Evolutionary conservation across 345 rosid genomes (phyloP), one percentile per base, ranked within the genome.

Genomic region (Hibiscus mutabilis): DNA sequence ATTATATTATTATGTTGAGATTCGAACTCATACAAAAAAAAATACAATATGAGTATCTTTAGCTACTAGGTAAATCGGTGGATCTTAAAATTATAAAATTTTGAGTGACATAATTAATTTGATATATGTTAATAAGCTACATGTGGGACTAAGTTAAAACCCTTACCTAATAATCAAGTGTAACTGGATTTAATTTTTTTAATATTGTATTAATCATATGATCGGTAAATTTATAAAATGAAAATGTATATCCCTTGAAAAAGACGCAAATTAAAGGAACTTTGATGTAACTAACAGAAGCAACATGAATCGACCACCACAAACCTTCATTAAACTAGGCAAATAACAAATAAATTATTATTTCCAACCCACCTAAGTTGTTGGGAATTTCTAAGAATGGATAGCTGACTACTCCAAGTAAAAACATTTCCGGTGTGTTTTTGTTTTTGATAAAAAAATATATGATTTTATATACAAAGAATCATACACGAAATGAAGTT

Each of bases 301-400:
- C 75, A 83, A 82, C 81, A 78, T 84, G 84, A 79, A 70, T 77
- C 91, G 97, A 84, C 90, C 91, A 84, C 90, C 91, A 85, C 96
- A 68, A 57, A 69, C 73, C 70, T 64, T 80, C 74, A 79, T 65
- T 66, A 75, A 80, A 83, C 87, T 76, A 83, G 69, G 68, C 73
- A 84, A 44, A 74, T 71, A 21, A 74, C 14, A 57, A 67, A 66
- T 72, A 25, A 72, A 31, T 70, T 77, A 84, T 78, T 73, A 85
- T 80, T 76, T 35, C 72, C 24, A 78, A 81, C 73, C 53, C 82
- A 88, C 84, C 91, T 84, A 89, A 84, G 85, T 85, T 83, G 96
- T 80, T 84, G 88, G 84, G 86, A 77, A 84, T 89, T 82, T 84
- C 86, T 79, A 81, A 86, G 79, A 76, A 77, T 84, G 72, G 77